phyloP scores from a whole-genome alignment of 2,329 filamentous ascomycete genomes.

The Sarocladium brachiariae region DNA sequence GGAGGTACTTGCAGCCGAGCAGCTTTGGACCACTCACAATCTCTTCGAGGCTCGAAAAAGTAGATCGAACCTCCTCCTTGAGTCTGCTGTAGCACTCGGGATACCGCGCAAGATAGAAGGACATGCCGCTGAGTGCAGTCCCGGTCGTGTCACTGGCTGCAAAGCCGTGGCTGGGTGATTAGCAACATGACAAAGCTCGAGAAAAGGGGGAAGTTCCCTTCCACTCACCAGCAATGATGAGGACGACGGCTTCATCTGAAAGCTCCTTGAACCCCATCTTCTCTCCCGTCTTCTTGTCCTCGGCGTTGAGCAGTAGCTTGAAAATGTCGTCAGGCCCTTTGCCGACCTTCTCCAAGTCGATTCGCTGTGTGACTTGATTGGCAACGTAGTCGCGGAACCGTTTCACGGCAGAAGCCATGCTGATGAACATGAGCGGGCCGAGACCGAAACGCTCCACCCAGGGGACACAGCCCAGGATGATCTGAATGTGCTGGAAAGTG shows the following conservation, averaged over 20 bases:
- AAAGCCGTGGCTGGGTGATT: too few relatives aligned
- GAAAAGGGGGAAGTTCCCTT: background rate
- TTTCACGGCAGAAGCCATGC: background rate
- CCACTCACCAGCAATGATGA: conserved; percentile 10
- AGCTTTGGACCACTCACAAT: conserved; percentile 22
- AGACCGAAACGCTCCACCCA: conserved; percentile 10
- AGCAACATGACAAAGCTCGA: too few relatives aligned
- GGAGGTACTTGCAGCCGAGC: conserved; percentile 23
- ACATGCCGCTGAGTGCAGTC: conserved; percentile 9
- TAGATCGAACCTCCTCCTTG: conserved; percentile 25
- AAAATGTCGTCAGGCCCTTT: conserved; percentile 9
- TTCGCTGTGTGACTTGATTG: conserved; percentile 6
- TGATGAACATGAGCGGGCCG: conserved; percentile 5
- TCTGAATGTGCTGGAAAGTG: conserved; percentile 9
- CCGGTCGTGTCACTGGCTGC: conserved; percentile 11
- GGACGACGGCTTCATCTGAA: conserved; percentile 9
- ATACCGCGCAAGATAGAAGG: conserved; percentile 11
- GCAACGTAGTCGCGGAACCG: conserved; percentile 8
- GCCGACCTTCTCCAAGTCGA: background rate
- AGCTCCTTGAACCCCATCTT: conserved; percentile 11
- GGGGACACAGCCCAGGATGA: conserved; percentile 5
- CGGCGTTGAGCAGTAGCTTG: conserved; percentile 5
- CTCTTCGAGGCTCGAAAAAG: conserved; percentile 24
- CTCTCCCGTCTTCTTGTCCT: conserved; percentile 10
- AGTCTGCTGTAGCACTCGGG: conserved; percentile 17